Conservation (phyloP, 805 yeast genomes). For the Myxozyma sirexii region DNA sequence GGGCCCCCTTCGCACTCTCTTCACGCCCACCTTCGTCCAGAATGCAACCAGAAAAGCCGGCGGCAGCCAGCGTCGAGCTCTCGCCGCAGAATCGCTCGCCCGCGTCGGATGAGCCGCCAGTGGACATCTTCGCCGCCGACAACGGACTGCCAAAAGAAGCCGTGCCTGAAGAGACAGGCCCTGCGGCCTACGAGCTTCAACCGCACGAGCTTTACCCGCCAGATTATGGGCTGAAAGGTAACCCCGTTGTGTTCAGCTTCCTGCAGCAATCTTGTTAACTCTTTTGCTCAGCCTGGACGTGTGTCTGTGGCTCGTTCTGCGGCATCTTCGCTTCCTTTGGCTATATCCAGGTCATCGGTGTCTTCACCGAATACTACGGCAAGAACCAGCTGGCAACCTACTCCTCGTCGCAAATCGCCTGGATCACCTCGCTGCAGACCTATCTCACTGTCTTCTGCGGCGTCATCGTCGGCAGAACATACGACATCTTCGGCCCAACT, state of each 20-base stretch:
- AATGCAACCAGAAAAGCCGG: too few relatives aligned
- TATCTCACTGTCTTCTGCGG: slow-evolving; percentile 37
- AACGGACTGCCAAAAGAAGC: not conserved
- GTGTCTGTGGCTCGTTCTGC: slow-evolving; percentile 56
- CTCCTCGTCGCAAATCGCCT: slow-evolving; percentile 39
- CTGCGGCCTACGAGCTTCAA: slow-evolving; percentile 5
- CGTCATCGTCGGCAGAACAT: slow-evolving; percentile 33
- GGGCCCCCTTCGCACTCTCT: too few relatives aligned
- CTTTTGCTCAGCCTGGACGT: slow-evolving; percentile 53
- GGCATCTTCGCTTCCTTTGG: slow-evolving; percentile 66
- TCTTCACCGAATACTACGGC: slow-evolving; percentile 37
- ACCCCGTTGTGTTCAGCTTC: not conserved
- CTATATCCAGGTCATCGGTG: slow-evolving; percentile 41
- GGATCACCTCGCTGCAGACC: slow-evolving; percentile 43
- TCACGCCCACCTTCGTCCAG: too few relatives aligned
- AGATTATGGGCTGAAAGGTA: slow-evolving; percentile 10
- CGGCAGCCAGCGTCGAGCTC: too few relatives aligned
- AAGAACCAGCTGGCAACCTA: slow-evolving; percentile 31
- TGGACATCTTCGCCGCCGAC: too few relatives aligned
- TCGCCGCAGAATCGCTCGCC: too few relatives aligned
- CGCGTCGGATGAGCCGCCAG: too few relatives aligned
- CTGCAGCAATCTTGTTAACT: too few relatives aligned
- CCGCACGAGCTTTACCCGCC: slow-evolving; percentile 22
- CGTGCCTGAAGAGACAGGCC: too few relatives aligned
- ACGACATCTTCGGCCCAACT: slow-evolving; percentile 31